phyloP scores from a whole-genome alignment of 306 rosid species.

The Quercus bicolor region DNA sequence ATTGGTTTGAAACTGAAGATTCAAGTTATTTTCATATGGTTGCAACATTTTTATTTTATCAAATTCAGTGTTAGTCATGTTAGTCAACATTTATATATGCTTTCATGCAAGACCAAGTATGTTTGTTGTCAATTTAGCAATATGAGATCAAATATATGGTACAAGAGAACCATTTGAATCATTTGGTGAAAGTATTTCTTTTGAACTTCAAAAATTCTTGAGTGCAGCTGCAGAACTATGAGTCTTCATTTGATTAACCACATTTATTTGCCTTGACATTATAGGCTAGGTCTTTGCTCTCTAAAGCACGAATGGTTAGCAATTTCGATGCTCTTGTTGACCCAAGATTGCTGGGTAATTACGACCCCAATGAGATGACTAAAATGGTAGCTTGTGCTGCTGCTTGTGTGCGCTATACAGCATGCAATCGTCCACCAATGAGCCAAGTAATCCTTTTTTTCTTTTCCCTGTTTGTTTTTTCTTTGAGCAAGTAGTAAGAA shows the following conservation, averaged over 20 bases:
- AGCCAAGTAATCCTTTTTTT: conserved; percentile 61
- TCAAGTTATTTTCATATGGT: neutral
- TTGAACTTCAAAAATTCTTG: neutral
- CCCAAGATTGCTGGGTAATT: conserved; percentile 61
- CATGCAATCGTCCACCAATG: conserved; percentile 86
- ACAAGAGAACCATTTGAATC: neutral
- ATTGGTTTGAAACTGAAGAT: neutral
- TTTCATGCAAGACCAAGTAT: neutral
- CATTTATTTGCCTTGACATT: neutral
- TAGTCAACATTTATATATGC: neutral
- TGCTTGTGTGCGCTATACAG: conserved; percentile 91
- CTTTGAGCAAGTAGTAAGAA: neutral
- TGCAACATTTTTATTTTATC: neutral
- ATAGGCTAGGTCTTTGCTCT: conserved; percentile 91
- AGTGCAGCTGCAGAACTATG: neutral
- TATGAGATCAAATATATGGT: neutral
- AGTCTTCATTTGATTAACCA: neutral
- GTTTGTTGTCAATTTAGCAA: too few species aligned
- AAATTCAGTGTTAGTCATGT: too few species aligned
- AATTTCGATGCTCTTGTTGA: conserved; percentile 63
- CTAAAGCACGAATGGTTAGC: conserved; percentile 63
- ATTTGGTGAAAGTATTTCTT: neutral
- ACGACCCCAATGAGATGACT: conserved; percentile 62
- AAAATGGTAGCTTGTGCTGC: conserved; percentile 91
- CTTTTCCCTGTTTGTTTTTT: neutral